Conservation (phyloP, 768 basidiomycete genomes). For the Tulasnella sp. region DNA sequence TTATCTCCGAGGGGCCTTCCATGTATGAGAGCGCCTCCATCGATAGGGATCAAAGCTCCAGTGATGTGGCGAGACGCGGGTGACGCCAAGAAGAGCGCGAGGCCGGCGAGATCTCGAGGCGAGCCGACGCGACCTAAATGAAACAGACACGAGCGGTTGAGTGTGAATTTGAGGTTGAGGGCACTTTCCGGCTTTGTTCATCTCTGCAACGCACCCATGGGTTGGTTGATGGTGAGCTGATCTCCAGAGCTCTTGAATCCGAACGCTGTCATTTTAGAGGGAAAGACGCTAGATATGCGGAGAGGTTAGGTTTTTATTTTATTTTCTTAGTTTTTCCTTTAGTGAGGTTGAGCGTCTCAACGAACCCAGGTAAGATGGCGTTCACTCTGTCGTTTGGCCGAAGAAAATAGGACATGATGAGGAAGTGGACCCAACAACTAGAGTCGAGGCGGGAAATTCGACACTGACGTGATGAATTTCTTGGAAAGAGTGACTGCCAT, state of each 20-base stretch:
- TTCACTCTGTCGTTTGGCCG: conserved; percentile 64
- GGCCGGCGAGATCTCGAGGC: conserved; percentile 59
- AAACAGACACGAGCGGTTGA: conserved; percentile 5
- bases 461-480: conserved; percentile 51
- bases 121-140: conserved; percentile 49
- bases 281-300: conserved; percentile 44
- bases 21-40: conserved; percentile 39
- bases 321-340: no score
- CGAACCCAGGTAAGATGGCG: conserved; percentile 70
- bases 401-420: conserved; percentile 6
- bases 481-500: conserved; percentile 55
- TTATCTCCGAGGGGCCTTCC: neutral
- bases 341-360: no score
- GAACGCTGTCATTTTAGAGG: conserved; percentile 75
- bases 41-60: conserved; percentile 57
- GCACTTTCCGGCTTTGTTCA: no score
- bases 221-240: conserved; percentile 41
- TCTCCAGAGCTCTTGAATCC: conserved; percentile 50
- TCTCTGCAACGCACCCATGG: conserved; percentile 54
- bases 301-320: no score
- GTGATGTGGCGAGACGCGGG: conserved; percentile 66
- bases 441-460: neutral
- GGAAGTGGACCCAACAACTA: neutral
- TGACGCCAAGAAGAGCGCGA: conserved; percentile 55
- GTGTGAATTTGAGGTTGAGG: neutral